Evolutionary conservation across 768 basidiomycete genomes (phyloP).

Genomic region (Mycena floridula): DNA sequence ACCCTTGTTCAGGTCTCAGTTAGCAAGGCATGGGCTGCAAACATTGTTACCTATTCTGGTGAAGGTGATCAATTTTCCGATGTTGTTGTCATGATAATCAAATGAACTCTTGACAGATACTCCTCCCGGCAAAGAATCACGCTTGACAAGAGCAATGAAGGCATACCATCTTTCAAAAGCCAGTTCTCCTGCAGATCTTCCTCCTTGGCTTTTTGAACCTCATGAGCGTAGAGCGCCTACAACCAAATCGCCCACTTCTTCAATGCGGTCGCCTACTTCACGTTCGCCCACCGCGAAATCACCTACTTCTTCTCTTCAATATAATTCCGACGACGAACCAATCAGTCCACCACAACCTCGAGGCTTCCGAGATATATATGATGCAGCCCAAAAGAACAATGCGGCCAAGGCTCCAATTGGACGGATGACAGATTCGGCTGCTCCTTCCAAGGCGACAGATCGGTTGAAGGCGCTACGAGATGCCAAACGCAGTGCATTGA

Average conservation of each 20-base stretch:
- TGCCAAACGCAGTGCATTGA: constrained; percentile 30
- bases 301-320: background rate
- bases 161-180: constrained; percentile 62
- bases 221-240: constrained; percentile 37
- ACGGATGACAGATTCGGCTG: too few species aligned
- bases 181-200: constrained; percentile 48
- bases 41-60: constrained; percentile 31
- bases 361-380: constrained; percentile 32
- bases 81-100: background rate
- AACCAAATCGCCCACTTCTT: too few species aligned
- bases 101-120: constrained; percentile 27
- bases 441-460: constrained; percentile 33
- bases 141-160: constrained; percentile 59
- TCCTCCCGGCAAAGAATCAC: constrained; percentile 51
- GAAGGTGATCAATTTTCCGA: constrained; percentile 31
- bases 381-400: too few species aligned
- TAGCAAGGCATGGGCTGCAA: constrained; percentile 48
- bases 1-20: too few species aligned
- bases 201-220: constrained; percentile 60
- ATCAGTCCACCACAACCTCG: constrained; percentile 10
- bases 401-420: too few species aligned
- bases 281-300: too few species aligned
- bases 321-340: background rate
- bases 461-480: constrained; percentile 47
- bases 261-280: too few species aligned